Evolutionary conservation across 257 asterid genomes (phyloP), one percentile per base, ranked within the genome.

Genomic region (Marsdenia floribunda): DNA sequence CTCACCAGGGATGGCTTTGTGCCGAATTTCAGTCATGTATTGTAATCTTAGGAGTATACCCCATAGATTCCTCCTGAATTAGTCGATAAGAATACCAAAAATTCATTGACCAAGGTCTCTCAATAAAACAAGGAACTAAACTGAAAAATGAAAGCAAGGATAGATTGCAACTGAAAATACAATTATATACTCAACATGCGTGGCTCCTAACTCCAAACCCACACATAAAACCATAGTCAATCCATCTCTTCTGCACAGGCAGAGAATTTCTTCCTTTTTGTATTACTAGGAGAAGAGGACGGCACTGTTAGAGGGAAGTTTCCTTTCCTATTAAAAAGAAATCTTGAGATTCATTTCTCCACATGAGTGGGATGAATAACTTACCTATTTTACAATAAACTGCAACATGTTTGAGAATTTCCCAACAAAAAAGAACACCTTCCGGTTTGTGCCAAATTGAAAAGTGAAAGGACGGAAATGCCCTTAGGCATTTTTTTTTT

Each of bases 371-470:
- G 33, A 37, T 68, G 72, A 81, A 68, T 9, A 50, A 38, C 65
- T n/a, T 87, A 95, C 99, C 97, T 95, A 98, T 85, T 90, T 95
- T 55, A 92, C 96, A 66, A 88, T 90, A 82, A 92, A 95, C 83
- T 88, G 87, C 84, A 95, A 76, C 73, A 80, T 24, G 81, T 96
- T 96, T 0, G 97, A 91, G 87, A 96, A 93, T 80, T 88, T 96
- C 70, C 99, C 99, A 38, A 87, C 90, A n/a, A 4, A 97, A 96
- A 57, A 98, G 87, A 71, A 84, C 88, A 22, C 97, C 97, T 85
- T 88, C 96, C 26, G 97, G 97, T 88, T 83, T 96, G n/a, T n/a
- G n/a, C n/a, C n/a, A n/a, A n/a, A n/a, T n/a, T n/a, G n/a, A n/a
- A n/a, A n/a, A n/a, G n/a, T n/a, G n/a, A n/a, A n/a, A n/a, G n/a